Evolutionary conservation across 2,329 filamentous ascomycete species (phyloP).

Genomic region (Penicillium decumbens): DNA sequence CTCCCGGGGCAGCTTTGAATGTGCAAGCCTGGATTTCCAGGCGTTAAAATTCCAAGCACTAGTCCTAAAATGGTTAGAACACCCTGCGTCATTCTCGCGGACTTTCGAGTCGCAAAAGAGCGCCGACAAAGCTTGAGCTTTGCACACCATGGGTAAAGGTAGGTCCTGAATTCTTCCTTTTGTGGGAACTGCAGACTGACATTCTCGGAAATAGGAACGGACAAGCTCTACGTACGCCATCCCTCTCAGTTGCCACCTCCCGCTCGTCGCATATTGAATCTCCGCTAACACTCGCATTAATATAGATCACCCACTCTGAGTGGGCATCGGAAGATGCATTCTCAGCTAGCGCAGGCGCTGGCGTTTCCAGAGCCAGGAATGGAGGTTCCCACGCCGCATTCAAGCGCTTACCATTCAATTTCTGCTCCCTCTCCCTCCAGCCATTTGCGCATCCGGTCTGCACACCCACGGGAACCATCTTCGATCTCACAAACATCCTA

Average conservation of each 20-base stretch:
- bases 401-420: constrained; percentile 92
- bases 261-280: constrained; percentile 13
- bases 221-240: constrained; percentile 47
- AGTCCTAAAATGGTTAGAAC: constrained; percentile 16
- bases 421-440: constrained; percentile 91
- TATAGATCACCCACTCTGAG: constrained; percentile 88
- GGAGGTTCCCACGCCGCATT: constrained; percentile 60
- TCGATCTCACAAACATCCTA: constrained; percentile 90
- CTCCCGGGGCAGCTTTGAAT: no score
- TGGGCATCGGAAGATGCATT: constrained; percentile 91
- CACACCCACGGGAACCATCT: constrained; percentile 79
- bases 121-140: constrained; percentile 8
- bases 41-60: background rate
- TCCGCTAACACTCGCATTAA: constrained; percentile 14
- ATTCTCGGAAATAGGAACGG: constrained; percentile 38
- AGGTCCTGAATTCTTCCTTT: constrained; percentile 8
- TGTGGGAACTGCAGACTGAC: constrained; percentile 2
- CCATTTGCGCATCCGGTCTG: constrained; percentile 94
- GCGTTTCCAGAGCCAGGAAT: constrained; percentile 53
- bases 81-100: constrained; percentile 16
- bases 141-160: constrained; percentile 30
- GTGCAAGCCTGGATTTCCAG: background rate
- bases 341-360: constrained; percentile 71
- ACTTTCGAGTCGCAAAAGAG: constrained; percentile 8
- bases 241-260: background rate